Conservation (phyloP, 192 early-diverging fungal genomes). For the Coemansia sp. region DNA sequence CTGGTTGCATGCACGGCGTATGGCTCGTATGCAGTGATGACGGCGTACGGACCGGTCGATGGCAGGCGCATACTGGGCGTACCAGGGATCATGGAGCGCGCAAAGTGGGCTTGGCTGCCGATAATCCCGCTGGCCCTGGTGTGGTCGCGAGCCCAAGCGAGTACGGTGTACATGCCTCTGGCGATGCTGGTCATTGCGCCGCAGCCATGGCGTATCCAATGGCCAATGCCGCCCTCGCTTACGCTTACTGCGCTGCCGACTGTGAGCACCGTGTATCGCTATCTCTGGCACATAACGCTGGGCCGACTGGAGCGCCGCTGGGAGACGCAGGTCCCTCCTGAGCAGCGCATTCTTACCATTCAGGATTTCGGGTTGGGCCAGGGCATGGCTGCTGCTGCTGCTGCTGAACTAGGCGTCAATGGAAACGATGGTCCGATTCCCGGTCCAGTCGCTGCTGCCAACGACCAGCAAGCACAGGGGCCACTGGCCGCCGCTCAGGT, state of each 20-base stretch:
- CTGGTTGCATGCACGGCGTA: constrained; percentile 69
- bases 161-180: constrained; percentile 65
- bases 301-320: constrained; percentile 61
- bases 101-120: constrained; percentile 63
- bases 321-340: constrained; percentile 50
- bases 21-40: constrained; percentile 69
- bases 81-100: constrained; percentile 63
- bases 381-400: neutral
- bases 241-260: constrained; percentile 66
- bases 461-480: constrained; percentile 14
- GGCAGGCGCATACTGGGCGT: constrained; percentile 62
- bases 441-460: neutral
- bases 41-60: constrained; percentile 66
- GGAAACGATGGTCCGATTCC: neutral
- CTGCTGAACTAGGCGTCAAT: neutral
- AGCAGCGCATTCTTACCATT: constrained; percentile 29
- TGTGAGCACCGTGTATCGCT: constrained; percentile 62
- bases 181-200: constrained; percentile 62
- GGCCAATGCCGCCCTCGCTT: constrained; percentile 66
- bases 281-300: constrained; percentile 59
- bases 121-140: constrained; percentile 67
- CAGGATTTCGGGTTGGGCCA: constrained; percentile 14
- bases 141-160: constrained; percentile 61
- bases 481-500: neutral
- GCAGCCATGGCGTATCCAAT: constrained; percentile 59